These are phyloP conservation scores for Pseudisothecium myosuroides DNA, from an alignment of 225 moss, liverwort and hornwort species.

Conservation along the genomic window DNA sequence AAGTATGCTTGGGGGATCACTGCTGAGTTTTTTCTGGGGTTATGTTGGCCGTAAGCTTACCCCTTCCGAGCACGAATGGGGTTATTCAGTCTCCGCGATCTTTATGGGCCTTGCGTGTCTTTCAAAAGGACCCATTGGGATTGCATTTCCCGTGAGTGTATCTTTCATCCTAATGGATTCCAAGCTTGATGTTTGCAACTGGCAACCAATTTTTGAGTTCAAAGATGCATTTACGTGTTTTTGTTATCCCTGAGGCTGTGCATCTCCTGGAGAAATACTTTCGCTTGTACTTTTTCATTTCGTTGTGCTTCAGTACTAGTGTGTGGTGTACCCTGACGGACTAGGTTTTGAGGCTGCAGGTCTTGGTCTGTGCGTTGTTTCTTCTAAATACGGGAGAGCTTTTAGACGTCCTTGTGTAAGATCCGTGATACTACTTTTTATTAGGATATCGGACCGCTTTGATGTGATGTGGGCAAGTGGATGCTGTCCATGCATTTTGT, in stretches of 20 bases:
- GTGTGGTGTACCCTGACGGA: background rate
- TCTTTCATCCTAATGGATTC: background rate
- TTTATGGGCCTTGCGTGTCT: constrained; percentile 58
- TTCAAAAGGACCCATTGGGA: constrained; percentile 48
- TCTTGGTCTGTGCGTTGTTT: constrained; percentile 41
- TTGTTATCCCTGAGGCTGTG: background rate
- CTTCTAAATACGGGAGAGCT: constrained; percentile 49
- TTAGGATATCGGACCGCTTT: background rate
- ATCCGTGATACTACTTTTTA: background rate
- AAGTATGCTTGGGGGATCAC: constrained; percentile 50
- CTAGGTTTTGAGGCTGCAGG: constrained; percentile 22
- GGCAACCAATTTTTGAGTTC: background rate
- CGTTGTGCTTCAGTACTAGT: background rate
- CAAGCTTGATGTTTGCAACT: background rate
- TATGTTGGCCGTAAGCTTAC: constrained; percentile 36
- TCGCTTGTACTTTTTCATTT: background rate
- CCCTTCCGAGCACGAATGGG: constrained; percentile 28
- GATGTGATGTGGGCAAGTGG: background rate
- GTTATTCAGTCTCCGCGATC: constrained; percentile 32
- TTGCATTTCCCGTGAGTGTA: constrained; percentile 47
- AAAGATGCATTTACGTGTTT: background rate
- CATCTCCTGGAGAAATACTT: background rate
- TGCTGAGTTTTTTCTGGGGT: constrained; percentile 72
- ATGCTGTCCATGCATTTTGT: background rate
- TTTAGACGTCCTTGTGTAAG: constrained; percentile 40